Evolutionary conservation across 495 filamentous ascomycete species (phyloP).

Genomic region (Aspergillus bridgeri): DNA sequence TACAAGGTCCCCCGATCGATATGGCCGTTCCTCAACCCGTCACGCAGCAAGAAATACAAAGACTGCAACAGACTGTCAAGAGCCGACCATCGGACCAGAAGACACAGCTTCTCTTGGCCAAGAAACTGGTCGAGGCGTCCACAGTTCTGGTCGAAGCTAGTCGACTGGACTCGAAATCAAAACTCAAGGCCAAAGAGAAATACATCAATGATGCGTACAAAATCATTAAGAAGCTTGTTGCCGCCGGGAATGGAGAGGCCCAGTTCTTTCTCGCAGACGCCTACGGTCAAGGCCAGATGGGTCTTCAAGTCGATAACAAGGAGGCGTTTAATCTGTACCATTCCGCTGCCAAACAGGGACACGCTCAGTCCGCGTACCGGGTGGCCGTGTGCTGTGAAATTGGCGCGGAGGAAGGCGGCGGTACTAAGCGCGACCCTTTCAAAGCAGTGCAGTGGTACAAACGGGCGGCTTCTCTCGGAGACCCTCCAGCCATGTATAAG

Average conservation of each 20-base stretch:
- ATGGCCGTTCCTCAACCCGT: conserved; percentile 48
- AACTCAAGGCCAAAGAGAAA: conserved; percentile 73
- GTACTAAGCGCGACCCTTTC: conserved; percentile 81
- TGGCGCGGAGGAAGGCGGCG: conserved; percentile 88
- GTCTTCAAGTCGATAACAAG: conserved; percentile 72
- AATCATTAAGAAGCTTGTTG: conserved; percentile 80
- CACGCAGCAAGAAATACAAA: conserved; percentile 73
- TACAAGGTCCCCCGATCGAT: background rate
- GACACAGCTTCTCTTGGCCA: conserved; percentile 69
- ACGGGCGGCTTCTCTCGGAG: conserved; percentile 82
- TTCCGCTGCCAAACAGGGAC: conserved; percentile 83
- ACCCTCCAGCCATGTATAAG: conserved; percentile 96
- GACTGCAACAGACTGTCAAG: conserved; percentile 62
- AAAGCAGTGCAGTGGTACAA: conserved; percentile 99
- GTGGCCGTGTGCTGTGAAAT: conserved; percentile 98
- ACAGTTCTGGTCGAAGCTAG: conserved; percentile 66
- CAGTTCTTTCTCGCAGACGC: conserved; percentile 94
- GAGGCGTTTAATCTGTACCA: conserved; percentile 93
- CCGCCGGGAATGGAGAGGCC: conserved; percentile 67
- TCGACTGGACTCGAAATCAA: conserved; percentile 70
- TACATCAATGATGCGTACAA: conserved; percentile 85
- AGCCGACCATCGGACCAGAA: conserved; percentile 67
- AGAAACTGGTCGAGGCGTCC: conserved; percentile 83
- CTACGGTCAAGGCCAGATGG: conserved; percentile 70
- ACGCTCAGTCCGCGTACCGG: conserved; percentile 83